Base-by-base conservation (phyloP, 1,284 basidiomycete genomes). In the Taiwanofungus camphoratus region DNA sequence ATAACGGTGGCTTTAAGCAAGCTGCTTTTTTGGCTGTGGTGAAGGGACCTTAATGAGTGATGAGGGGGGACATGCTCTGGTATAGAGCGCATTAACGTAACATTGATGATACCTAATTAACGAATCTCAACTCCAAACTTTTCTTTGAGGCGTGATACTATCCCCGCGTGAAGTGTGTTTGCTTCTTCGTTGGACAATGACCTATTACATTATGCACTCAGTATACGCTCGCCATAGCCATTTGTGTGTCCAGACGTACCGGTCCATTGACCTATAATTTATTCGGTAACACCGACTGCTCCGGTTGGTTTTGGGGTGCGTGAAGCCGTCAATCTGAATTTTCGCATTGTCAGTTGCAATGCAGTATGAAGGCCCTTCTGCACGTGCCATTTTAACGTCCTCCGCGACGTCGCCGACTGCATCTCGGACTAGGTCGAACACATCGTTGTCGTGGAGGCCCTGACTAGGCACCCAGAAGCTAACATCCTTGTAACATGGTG, bases 211-310 rank as follows among this genome's bases (percentile, higher is more conserved):
- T 41, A 43, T 45, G 34, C 26, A 37, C 30, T 40, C 30, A 44
- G 46, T n/a, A 42, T 39, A 27, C 24, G 20, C 12, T 27, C n/a
- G 9, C 7, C 15, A 22, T 23, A 29, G 9, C 8, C 12, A 20
- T 30, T 30, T 12, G 24, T 15, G 7, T n/a, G 16, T 11, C 20
- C 13, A 23, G 15, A 41, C 55, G 29, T 54, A 87, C 88, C 87
- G 80, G 62, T 99, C 95, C 93, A 99, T 97, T 26, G 92, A 96
- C 42, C 94, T 74, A 63, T 98, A 99, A 57, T 92, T 92, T 51
- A 99, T 79, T 37, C 95, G 77, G 66, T 92, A 98, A 63, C 93
- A 94, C 51, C 86, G 68, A 54, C 90, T 94, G 50, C 75, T 77
- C 38, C 82, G 76, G 20, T 77, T 71, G 4, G 92, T 92, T 67